Conservation (phyloP, 331 rosid species). For the Ulmus americana region DNA sequence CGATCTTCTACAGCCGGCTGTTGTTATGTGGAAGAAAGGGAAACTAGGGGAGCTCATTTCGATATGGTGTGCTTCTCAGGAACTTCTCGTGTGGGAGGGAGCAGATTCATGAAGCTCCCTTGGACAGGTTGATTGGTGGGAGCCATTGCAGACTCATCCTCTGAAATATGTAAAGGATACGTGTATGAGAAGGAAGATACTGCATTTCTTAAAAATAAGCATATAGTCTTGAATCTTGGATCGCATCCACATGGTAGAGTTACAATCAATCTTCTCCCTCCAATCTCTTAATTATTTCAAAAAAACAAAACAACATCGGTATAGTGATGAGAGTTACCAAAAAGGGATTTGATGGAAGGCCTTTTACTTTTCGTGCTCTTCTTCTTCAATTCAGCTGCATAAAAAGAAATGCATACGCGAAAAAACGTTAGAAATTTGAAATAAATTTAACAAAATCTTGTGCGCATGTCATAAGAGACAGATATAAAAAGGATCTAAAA, state of each 20-base stretch:
- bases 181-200: neutral
- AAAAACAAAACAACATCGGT: neutral
- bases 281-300: neutral
- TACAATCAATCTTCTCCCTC: too few species aligned
- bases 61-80: constrained; percentile 57
- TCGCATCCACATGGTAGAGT: too few species aligned
- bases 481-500: neutral
- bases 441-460: neutral
- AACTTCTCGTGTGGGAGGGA: constrained; percentile 66
- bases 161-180: constrained; percentile 35
- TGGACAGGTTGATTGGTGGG: constrained; percentile 53
- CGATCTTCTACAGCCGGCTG: constrained; percentile 27
- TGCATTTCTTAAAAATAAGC: too few species aligned
- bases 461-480: neutral
- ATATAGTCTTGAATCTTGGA: too few species aligned
- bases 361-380: constrained; percentile 77
- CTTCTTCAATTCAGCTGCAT: constrained; percentile 90
- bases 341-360: constrained; percentile 85
- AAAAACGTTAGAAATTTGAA: constrained; percentile 17
- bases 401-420: constrained; percentile 11
- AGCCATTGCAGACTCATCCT: constrained; percentile 52
- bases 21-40: constrained; percentile 21
- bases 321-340: constrained; percentile 38
- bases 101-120: constrained; percentile 75
- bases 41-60: constrained; percentile 32